Evolutionary conservation across 371 early-diverging fungal genomes (phyloP), one percentile per base, ranked within the genome.

Genomic region (Parasitella parasitica): DNA sequence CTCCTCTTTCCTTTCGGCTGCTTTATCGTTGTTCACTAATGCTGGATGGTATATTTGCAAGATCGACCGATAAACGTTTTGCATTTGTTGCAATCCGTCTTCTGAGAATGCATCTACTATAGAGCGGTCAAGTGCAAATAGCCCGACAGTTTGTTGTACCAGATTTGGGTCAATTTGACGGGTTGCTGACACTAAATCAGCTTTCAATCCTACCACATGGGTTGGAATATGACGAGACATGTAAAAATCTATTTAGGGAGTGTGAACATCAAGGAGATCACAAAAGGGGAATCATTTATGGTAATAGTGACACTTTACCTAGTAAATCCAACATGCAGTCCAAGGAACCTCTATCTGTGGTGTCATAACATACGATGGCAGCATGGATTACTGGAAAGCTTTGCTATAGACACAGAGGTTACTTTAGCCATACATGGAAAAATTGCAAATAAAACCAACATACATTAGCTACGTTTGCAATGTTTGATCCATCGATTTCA

Each of bases 281-380:
- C 26, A 32, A 4, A 28, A 30, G 59, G 53, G 35, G 50, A 48
- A 24, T 24, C 11, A 8, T 11, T 8, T 32, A 32, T 32, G 37
- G 54, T n/a, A 4, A 52, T 48, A 63, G 63, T 57, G 52, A 41
- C 39, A 61, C 56, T 64, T 61, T 76, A 76, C 79, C 68, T 51
- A 72, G 66, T 57, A 78, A 57, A 64, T 76, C 72, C 15, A 71
- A 70, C 52, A 75, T 55, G 37, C 69, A 69, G 37, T 72, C 73
- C 54, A 74, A 54, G 15, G 74, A 73, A 34, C 66, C 67, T 35
- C 54, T 58, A 57, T 70, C 64, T 2, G 69, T 64, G 36, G 67
- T 59, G 30, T 78, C 78, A 61, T 76, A 78, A 43, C 79, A 78
- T 34, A 76, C 69, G 24, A 78, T 55, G 8, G 70, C 72, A 48